Base-by-base conservation (phyloP, 768 basidiomycete genomes). In the Podaxis rugospora region DNA sequence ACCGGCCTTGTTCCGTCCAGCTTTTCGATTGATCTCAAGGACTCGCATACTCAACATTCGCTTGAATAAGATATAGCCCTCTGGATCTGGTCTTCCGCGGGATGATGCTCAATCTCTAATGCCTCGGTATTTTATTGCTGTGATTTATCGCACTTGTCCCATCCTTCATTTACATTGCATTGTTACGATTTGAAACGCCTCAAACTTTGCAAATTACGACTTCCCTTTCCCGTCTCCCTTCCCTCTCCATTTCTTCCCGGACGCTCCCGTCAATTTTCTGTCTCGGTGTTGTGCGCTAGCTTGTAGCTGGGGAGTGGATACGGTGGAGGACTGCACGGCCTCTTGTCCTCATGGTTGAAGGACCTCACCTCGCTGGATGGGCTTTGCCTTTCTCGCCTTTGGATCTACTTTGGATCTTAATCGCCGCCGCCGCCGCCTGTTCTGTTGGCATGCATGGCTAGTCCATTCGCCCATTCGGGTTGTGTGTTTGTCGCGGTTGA, bases 1-100 rank as follows among this genome's bases (percentile, higher is more conserved):
- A 87, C 78, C 71, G 88, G 88, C 85, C 71, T 81, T 82, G 74
- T 75, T 72, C 65, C 64, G 69, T 73, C 69, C 66, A 64, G 66
- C 69, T 66, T 64, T 66, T 61, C 64, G 64, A 60, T 63, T 65
- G 51, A 57, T 66, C 66, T 70, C 73, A 65, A 70, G 69, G 66
- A 63, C 62, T 65, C 66, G 70, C 70, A 69, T 32, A 23, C 5
- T 46, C 53, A 61, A 61, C 11, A n/a, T n/a, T 51, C 18, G 53
- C 44, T 61, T 61, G 67, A 65, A 63, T 58, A 53, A 52, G 52
- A 23, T 5, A 51, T 23, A 28, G 58, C 55, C 64, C 51, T 62
- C 63, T 57, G 64, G 63, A 62, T 61, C 61, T 42, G 54, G 64
- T 65, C 62, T 60, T 52, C 56, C 57, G 52, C 64, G 51, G 69